These are phyloP conservation scores for Thyridium curvatum DNA, from an alignment of 2,329 filamentous ascomycete species.

Conservation along the genomic window DNA sequence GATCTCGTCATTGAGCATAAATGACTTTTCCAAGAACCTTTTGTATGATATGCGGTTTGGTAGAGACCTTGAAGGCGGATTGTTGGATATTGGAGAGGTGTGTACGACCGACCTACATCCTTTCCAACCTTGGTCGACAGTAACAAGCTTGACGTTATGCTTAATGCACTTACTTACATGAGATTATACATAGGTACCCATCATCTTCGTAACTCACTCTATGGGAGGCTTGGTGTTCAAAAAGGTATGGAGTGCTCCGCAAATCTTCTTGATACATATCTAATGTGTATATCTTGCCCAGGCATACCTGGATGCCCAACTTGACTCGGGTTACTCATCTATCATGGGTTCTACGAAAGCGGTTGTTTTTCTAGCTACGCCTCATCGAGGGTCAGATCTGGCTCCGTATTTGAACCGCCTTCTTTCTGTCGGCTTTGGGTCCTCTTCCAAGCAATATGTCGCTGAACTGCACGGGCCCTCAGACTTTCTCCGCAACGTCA, in stretches of 20 bases:
- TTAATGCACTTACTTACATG: too few relatives aligned
- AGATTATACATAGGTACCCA: constrained; percentile 8
- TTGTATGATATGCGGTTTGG: constrained; percentile 14
- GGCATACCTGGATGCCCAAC: too few relatives aligned
- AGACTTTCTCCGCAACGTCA: constrained; percentile 12
- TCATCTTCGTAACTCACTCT: constrained; percentile 16
- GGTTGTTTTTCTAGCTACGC: constrained; percentile 17
- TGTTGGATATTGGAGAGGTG: too few relatives aligned
- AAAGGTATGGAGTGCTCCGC: constrained; percentile 5
- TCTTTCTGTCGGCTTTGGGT: constrained; percentile 4
- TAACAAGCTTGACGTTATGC: too few relatives aligned
- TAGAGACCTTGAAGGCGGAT: constrained; percentile 4
- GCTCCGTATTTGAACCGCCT: constrained; percentile 14
- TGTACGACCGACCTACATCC: too few relatives aligned
- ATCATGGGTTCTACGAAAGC: constrained; percentile 6
- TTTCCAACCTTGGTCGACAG: too few relatives aligned
- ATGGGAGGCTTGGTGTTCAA: constrained; percentile 19
- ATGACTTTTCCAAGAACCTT: constrained; percentile 16
- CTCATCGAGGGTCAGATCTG: constrained; percentile 16
- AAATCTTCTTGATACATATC: too few relatives aligned
- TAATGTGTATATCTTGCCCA: too few relatives aligned
- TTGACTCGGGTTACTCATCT: too few relatives aligned
- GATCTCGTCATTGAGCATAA: constrained; percentile 2
- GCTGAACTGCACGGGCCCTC: constrained; percentile 11
- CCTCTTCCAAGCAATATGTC: constrained; percentile 15